Base-by-base conservation (phyloP, 441 rosid genomes). In the Brassica hybrid region DNA sequence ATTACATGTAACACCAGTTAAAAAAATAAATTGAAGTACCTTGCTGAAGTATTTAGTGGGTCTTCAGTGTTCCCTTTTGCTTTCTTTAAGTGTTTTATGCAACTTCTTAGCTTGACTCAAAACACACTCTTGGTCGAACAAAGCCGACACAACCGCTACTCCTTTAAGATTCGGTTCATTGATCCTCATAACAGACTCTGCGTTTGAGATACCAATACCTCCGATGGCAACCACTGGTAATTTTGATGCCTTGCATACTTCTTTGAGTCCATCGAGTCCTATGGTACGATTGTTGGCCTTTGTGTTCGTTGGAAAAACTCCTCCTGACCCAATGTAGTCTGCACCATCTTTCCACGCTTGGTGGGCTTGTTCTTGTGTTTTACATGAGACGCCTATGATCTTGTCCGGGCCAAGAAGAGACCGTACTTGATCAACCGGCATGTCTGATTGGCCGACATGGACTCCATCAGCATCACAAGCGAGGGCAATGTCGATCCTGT, bases 281-380 rank as follows among this genome's bases (percentile, higher is more conserved):
- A 92, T 81, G 0, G 98, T 92, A 19, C 60, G 72, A 48, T 91
- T 92, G 81, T 92, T 91, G 5, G 79, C 88, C 84, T 94, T 94
- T 1, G 99, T 92, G 79, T 73, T 87, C 1, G 96, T 96, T 3
- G 93, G 90, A 65, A 80, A 91, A 25, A 96, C 90, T 57, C 97
- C 97, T 1, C 99, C 99, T 65, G 90, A 87, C 14, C 99, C 99
- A n/a, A 96, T 86, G 88, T 96, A 96, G 84, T 96, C 87, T 0
- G 99, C 97, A 57, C 96, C 94, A 67, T 91, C 94, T 56, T 76
- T 69, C 97, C 97, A 94, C 43, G 97, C 99, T 84, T 85, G 86
- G 11, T 86, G 85, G 43, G 98, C 97, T 81, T 94, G 97, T 76
- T 87, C 92, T 1, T 79, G 86, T 48, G 94, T 94, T 85, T 94